Conservation (phyloP, 106 monocot genomes). For the Allium sativum region DNA sequence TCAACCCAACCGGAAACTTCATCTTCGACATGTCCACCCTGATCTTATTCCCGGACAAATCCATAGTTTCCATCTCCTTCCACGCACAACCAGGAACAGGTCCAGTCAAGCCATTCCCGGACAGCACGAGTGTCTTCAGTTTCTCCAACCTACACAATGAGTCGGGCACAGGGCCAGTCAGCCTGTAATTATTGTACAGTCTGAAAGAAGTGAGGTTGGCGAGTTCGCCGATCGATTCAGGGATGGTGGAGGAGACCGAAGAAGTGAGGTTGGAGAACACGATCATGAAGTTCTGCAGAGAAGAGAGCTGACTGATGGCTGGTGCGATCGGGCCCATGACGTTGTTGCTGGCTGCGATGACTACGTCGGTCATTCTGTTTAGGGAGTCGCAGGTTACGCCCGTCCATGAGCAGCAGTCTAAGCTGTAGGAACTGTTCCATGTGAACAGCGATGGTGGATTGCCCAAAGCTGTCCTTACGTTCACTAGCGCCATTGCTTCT, state of each 20-base stretch:
- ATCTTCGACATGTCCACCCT: constrained; percentile 33
- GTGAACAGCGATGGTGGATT: neutral
- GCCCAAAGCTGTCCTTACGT: neutral
- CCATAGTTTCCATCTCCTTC: constrained; percentile 5
- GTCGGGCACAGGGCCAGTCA: constrained; percentile 16
- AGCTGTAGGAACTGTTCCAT: neutral
- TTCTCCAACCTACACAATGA: constrained; percentile 16
- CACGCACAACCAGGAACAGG: constrained; percentile 26
- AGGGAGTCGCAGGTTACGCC: constrained; percentile 27
- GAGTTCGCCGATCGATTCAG: constrained; percentile 20
- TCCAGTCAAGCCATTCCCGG: constrained; percentile 40
- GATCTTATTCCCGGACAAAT: constrained; percentile 33
- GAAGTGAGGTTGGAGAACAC: too few relatives aligned
- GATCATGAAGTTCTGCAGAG: too few relatives aligned
- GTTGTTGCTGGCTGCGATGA: constrained; percentile 18
- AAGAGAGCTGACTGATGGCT: too few relatives aligned
- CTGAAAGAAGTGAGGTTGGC: constrained; percentile 12
- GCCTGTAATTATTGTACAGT: constrained; percentile 16
- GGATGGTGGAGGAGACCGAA: constrained; percentile 6
- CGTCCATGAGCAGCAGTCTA: constrained; percentile 39
- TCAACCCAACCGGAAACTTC: constrained; percentile 21
- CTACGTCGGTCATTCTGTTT: constrained; percentile 22
- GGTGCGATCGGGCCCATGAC: constrained; percentile 17
- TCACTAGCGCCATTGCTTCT: neutral
- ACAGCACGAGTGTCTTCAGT: constrained; percentile 25